A percentile compares a stretch with the other conserved stretches of the same genome.
These are phyloP conservation scores for Isabelozyma gotoi DNA, from an alignment of 805 yeast species.

Conservation along the genomic window DNA sequence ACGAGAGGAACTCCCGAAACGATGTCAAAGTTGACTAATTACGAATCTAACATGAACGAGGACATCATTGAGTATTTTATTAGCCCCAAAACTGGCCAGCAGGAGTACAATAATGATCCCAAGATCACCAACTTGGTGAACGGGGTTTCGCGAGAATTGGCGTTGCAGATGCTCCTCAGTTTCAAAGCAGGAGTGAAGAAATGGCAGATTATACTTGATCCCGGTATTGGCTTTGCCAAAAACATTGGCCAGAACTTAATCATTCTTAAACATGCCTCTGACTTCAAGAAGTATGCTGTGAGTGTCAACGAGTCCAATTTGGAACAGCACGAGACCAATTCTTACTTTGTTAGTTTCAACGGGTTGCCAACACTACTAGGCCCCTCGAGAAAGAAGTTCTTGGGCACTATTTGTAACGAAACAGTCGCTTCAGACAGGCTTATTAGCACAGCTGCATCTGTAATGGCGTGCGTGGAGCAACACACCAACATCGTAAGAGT, in stretches of 20 bases:
- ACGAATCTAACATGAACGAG: slow-evolving; percentile 40
- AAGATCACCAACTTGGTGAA: slow-evolving; percentile 42
- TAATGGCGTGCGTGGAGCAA: slow-evolving; percentile 70
- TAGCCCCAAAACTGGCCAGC: slow-evolving; percentile 24
- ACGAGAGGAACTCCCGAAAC: slow-evolving; percentile 78
- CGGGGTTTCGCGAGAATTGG: slow-evolving; percentile 66
- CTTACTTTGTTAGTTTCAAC: slow-evolving; percentile 41
- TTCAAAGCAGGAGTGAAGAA: slow-evolving; percentile 62
- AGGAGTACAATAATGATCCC: slow-evolving; percentile 12
- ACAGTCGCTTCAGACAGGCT: slow-evolving; percentile 59
- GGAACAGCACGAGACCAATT: slow-evolving; percentile 10
- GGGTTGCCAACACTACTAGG: slow-evolving; percentile 76
- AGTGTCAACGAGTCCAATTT: slow-evolving; percentile 12
- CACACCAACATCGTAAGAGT: slow-evolving; percentile 83
- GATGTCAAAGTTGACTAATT: slow-evolving; percentile 63
- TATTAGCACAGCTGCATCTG: slow-evolving; percentile 73
- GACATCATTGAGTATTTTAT: slow-evolving; percentile 36
- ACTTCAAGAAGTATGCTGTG: slow-evolving; percentile 50
- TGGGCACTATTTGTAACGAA: slow-evolving; percentile 70
- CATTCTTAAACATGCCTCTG: slow-evolving; percentile 51
- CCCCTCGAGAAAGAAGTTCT: slow-evolving; percentile 83
- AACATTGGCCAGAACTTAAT: slow-evolving; percentile 65
- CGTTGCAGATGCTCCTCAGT: slow-evolving; percentile 55
- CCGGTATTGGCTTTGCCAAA: slow-evolving; percentile 98
- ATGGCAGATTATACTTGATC: slow-evolving; percentile 92